Conservation (phyloP, 768 basidiomycete genomes). For the Cubamyces lactineus region DNA sequence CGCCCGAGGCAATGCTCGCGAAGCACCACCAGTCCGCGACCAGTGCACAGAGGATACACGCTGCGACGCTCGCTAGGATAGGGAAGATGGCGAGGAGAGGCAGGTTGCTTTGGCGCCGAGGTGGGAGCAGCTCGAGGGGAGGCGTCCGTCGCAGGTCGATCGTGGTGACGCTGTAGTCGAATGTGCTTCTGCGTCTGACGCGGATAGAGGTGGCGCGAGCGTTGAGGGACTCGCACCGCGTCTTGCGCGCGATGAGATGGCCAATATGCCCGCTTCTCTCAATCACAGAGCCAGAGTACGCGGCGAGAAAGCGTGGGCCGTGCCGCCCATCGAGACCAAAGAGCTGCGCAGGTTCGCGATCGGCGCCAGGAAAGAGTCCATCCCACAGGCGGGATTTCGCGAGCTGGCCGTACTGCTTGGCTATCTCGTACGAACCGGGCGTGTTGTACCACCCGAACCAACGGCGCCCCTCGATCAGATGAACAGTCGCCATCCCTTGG, state of each 20-base stretch:
- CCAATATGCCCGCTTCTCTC: slow-evolving; percentile 16
- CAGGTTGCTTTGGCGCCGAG: neutral
- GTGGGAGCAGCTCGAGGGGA: neutral
- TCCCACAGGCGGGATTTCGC: slow-evolving; percentile 22
- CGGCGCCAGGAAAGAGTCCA: slow-evolving; percentile 20
- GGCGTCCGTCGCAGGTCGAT: slow-evolving; percentile 9
- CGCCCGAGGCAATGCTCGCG: slow-evolving; percentile 18
- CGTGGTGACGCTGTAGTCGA: slow-evolving; percentile 6
- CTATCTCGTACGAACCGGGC: slow-evolving; percentile 22
- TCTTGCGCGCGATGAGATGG: slow-evolving; percentile 17
- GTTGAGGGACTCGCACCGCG: neutral
- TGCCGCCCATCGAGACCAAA: slow-evolving; percentile 19
- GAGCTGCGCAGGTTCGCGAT: slow-evolving; percentile 20
- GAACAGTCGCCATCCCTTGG: slow-evolving; percentile 20
- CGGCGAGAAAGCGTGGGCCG: slow-evolving; percentile 20
- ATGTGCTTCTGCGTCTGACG: neutral
- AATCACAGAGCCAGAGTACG: slow-evolving; percentile 11
- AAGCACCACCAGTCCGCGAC: slow-evolving; percentile 23
- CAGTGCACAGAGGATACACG: slow-evolving; percentile 16
- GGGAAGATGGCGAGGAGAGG: slow-evolving; percentile 8
- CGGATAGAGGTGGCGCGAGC: neutral
- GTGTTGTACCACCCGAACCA: slow-evolving; percentile 25
- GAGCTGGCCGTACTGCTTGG: slow-evolving; percentile 24
- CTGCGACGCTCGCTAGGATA: slow-evolving; percentile 10
- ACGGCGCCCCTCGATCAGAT: slow-evolving; percentile 19